Conservation (phyloP, 176 grass and related monocot genomes). For the Triticum turgidum region DNA sequence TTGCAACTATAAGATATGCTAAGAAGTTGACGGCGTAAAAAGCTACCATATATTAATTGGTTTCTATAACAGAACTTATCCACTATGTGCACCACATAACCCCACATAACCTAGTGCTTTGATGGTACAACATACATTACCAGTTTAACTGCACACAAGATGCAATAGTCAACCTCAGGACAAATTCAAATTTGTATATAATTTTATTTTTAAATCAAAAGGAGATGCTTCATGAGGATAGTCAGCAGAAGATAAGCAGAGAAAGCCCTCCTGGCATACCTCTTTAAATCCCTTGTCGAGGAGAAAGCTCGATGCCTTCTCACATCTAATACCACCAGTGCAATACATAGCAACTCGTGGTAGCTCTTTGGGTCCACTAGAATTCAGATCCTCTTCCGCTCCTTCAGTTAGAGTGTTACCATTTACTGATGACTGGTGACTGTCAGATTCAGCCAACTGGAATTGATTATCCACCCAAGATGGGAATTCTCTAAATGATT, state of each 20-base stretch:
- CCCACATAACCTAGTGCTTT: background rate
- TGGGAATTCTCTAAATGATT: slow-evolving; percentile 86
- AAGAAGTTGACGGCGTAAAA: background rate
- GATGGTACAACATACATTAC: background rate
- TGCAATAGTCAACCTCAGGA: background rate
- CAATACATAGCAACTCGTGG: slow-evolving; percentile 99
- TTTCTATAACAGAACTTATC: background rate
- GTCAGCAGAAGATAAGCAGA: background rate
- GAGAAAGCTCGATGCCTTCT: slow-evolving; percentile 98
- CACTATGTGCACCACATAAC: background rate
- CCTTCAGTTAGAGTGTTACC: background rate
- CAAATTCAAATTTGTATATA: background rate
- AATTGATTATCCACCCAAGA: slow-evolving; percentile 83
- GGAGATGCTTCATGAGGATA: background rate
- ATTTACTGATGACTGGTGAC: slow-evolving; percentile 7
- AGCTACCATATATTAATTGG: background rate
- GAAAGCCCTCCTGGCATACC: slow-evolving; percentile 35
- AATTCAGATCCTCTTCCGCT: background rate
- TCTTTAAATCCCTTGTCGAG: slow-evolving; percentile 94
- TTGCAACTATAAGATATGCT: background rate
- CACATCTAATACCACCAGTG: slow-evolving; percentile 96
- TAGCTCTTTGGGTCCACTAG: slow-evolving; percentile 36
- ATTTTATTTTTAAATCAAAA: background rate
- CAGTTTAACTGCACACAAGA: background rate
- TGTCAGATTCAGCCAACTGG: slow-evolving; percentile 53